Percentiles rank a stretch among this genome's conserved stretches.
These are phyloP conservation scores for Phoma herbarum DNA, from an alignment of 2,329 filamentous ascomycete species.

Conservation along the genomic window DNA sequence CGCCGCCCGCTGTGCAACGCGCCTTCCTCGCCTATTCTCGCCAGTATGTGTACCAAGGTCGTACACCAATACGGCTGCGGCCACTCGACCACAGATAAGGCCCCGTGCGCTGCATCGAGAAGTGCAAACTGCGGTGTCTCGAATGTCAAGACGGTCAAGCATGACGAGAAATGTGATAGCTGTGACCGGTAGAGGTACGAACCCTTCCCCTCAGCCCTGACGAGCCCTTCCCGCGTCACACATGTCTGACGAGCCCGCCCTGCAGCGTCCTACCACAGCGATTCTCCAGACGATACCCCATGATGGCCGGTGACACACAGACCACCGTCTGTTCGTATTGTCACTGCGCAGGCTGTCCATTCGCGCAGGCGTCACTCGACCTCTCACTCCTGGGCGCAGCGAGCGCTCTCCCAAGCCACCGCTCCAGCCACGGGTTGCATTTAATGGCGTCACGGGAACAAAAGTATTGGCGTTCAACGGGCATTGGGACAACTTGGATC, in stretches of 20 bases:
- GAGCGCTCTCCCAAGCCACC: conserved; percentile 28
- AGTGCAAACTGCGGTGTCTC: conserved; percentile 52
- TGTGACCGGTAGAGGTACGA: conserved; percentile 56
- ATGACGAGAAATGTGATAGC: conserved; percentile 58
- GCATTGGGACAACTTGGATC: conserved; percentile 43
- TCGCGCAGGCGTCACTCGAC: conserved; percentile 34
- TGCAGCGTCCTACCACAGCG: conserved; percentile 40
- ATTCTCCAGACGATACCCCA: conserved; percentile 47
- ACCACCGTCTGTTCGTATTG: conserved; percentile 29
- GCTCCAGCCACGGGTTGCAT: conserved; percentile 48
- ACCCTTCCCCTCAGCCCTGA: conserved; percentile 11
- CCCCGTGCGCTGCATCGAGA: conserved; percentile 58
- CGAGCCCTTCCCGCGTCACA: conserved; percentile 27
- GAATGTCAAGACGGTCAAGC: conserved; percentile 57
- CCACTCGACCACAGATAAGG: conserved; percentile 55
- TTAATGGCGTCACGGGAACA: conserved; percentile 52
- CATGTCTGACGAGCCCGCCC: conserved; percentile 38
- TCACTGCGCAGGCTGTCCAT: conserved; percentile 38
- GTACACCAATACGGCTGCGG: conserved; percentile 59
- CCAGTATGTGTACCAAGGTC: conserved; percentile 58
- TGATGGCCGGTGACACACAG: conserved; percentile 44
- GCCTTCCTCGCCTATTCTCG: conserved; percentile 27
- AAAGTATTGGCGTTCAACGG: conserved; percentile 52
- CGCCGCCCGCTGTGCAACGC: conserved; percentile 35
- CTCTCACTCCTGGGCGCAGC: conserved; percentile 31